Evolutionary conservation across 1,139 yeast species (phyloP).

Genomic region (Sugiyamaella grinbergsii): DNA sequence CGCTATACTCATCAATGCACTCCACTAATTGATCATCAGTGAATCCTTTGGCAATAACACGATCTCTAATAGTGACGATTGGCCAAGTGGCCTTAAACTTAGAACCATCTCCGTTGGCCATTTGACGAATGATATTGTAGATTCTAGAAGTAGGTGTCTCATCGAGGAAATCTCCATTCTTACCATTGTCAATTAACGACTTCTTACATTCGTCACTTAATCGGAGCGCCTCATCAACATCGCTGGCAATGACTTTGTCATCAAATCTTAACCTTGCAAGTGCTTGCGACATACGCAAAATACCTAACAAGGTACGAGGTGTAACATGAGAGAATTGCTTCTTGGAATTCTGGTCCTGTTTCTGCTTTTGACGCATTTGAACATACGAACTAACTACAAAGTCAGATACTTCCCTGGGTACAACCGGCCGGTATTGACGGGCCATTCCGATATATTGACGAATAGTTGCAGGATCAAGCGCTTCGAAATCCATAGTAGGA

Average conservation of each 20-base stretch:
- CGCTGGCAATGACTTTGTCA: constrained; percentile 67
- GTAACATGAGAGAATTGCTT: constrained; percentile 88
- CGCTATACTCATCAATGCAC: constrained; percentile 73
- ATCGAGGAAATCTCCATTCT: constrained; percentile 45
- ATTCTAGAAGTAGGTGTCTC: constrained; percentile 59
- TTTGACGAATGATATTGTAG: constrained; percentile 58
- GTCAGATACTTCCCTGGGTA: constrained; percentile 85
- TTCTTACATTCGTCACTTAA: constrained; percentile 83
- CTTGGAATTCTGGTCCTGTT: constrained; percentile 72
- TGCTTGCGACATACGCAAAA: constrained; percentile 92
- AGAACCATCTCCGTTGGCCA: constrained; percentile 53
- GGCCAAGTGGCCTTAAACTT: constrained; percentile 50
- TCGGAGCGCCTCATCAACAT: constrained; percentile 95
- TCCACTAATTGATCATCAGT: constrained; percentile 76
- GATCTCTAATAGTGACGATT: constrained; percentile 60
- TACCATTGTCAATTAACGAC: constrained; percentile 56
- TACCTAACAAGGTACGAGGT: constrained; percentile 91
- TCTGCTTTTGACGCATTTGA: constrained; percentile 88
- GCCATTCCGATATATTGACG: constrained; percentile 90
- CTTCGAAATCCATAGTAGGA: constrained; percentile 74
- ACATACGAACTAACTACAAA: constrained; percentile 86
- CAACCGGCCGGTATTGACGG: constrained; percentile 79
- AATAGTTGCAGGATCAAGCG: constrained; percentile 76
- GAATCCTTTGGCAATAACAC: constrained; percentile 82
- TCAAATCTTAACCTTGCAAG: constrained; percentile 86